Percentiles rank a stretch among this genome's conserved stretches.
Evolutionary conservation across 2,329 filamentous ascomycete genomes (phyloP).

Genomic region (Botryotinia globosa): DNA sequence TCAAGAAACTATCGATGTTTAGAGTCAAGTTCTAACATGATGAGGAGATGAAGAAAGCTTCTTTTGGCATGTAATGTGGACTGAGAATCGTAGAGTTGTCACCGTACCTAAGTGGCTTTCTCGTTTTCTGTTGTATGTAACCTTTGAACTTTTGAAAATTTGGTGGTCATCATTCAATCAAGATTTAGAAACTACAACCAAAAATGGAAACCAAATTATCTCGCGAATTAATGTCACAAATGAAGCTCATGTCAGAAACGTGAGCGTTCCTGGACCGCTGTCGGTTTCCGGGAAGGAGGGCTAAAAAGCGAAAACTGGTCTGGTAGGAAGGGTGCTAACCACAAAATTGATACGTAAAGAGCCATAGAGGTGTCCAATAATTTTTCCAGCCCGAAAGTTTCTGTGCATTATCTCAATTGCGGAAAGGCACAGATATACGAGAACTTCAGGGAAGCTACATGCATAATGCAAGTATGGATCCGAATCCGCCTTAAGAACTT

Average conservation of each 20-base stretch:
- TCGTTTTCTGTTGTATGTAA: neutral
- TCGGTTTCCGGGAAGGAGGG: too few relatives aligned
- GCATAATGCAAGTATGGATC: neutral
- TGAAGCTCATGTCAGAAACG: neutral
- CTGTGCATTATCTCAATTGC: neutral
- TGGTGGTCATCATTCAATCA: neutral
- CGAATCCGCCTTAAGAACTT: neutral
- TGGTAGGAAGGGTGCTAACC: neutral
- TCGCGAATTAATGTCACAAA: rapidly evolving
- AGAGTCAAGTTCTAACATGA: neutral
- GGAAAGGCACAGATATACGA: neutral
- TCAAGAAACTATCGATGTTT: rapidly evolving
- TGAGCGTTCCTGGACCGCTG: rapidly evolving
- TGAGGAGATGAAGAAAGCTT: neutral
- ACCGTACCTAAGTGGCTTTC: neutral
- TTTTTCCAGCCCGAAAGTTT: neutral
- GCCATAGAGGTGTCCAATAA: neutral
- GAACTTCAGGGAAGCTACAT: neutral
- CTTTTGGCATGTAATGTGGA: neutral
- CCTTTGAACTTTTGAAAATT: rapidly evolving
- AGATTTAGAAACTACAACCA: rapidly evolving
- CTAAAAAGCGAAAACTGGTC: too few relatives aligned
- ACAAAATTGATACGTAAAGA: neutral
- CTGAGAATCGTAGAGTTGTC: neutral
- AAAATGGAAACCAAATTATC: too few relatives aligned